Base-by-base conservation (phyloP, 352 stramenopile genomes). In the Globisporangium mamillatum region DNA sequence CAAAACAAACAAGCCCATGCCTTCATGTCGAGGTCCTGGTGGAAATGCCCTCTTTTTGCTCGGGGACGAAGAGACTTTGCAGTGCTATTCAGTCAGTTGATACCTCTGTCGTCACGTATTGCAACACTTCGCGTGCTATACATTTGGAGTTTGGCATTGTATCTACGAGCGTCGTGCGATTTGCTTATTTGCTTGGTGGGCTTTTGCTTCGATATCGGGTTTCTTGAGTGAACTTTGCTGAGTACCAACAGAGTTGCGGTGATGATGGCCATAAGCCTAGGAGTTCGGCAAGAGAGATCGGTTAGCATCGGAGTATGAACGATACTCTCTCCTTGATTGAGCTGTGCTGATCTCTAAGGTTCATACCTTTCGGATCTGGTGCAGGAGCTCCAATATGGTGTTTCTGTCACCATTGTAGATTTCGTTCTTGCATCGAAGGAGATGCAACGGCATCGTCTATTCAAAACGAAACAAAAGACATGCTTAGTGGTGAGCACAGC, bases 361-460 rank as follows among this genome's bases (percentile, higher is more conserved):
- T 48, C 52, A 0, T 10, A 80, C 75, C 66, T 80, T 88, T 38
- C 75, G 79, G 48, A 86, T 88, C 60, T 87, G 75, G 2, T 73
- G 29, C 12, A 86, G 56, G 18, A 88, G 68, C 22, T 73, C 64
- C 16, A 92, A 34, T 41, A 85, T 81, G 7, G 85, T 50, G 18
- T 56, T 14, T 0, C 72, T 62, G 38, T 80, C 66, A 50, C 80
- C 75, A 3, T 64, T 34, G 69, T 84, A 79, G 63, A 88, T 78
- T 62, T 67, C 72, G 34, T n/a, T 59, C 7, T 81, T 74, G 25
- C 71, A 73, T 25, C 80, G 81, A 18, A 90, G 60, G 22, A 89
- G 60, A 34, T 79, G 69, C 9, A 85, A 68, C 8, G 83, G 78
- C 70, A 90, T 89, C 1, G 73, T 81, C 79, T 90, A 32, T 4